Percentiles rank a stretch among this genome's conserved stretches.
Evolutionary conservation across 306 rosid species (phyloP).

Genomic region (Dryas drummondii): DNA sequence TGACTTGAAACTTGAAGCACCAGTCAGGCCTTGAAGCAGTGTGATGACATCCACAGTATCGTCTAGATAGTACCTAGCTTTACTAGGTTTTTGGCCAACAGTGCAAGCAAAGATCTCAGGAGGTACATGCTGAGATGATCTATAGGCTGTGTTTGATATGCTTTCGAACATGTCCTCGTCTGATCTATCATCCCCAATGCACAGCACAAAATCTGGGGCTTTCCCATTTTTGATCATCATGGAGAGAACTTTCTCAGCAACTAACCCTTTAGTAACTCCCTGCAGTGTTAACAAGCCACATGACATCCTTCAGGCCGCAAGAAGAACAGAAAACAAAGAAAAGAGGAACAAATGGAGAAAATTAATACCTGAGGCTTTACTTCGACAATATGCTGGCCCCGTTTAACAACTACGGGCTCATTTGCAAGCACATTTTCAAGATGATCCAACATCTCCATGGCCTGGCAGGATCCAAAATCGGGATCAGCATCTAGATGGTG

Average conservation of each 20-base stretch:
- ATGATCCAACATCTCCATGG: constrained; percentile 68
- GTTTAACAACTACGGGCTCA: constrained; percentile 58
- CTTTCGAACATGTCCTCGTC: constrained; percentile 90
- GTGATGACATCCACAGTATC: constrained; percentile 53
- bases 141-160: constrained; percentile 47
- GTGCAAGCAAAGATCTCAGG: constrained; percentile 81
- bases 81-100: constrained; percentile 83
- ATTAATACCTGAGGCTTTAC: constrained; percentile 62
- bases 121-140: constrained; percentile 34
- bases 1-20: constrained; percentile 35
- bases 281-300: constrained; percentile 22
- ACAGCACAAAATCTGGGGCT: constrained; percentile 66
- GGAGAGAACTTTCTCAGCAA: constrained; percentile 59
- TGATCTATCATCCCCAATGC: constrained; percentile 79
- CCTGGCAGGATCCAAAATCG: constrained; percentile 61
- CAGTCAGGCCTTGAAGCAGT: constrained; percentile 54
- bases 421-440: constrained; percentile 64
- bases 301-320: constrained; percentile 24
- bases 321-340: background rate
- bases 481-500: constrained; percentile 60
- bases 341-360: constrained; percentile 9
- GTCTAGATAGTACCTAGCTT: constrained; percentile 78
- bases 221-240: constrained; percentile 40
- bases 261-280: constrained; percentile 73
- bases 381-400: constrained; percentile 66